phyloP scores from a whole-genome alignment of 108 stramenopile species.

The Seminavis robusta region DNA sequence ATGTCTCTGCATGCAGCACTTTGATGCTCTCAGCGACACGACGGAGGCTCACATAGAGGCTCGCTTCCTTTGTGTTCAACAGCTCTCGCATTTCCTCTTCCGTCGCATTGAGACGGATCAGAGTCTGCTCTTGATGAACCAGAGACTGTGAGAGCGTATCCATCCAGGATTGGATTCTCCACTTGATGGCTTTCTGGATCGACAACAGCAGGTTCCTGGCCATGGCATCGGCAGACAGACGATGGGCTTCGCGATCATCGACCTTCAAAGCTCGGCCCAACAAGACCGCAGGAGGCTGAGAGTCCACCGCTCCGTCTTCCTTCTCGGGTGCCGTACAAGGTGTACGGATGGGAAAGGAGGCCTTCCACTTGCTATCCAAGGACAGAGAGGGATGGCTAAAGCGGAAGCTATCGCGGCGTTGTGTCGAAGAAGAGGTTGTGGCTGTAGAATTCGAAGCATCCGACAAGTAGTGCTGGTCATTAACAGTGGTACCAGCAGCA shows the following conservation, averaged over 20 bases:
- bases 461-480: not conserved
- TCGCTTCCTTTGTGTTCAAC: conserved; percentile 36
- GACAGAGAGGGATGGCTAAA: conserved; percentile 16
- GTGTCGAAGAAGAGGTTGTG: conserved; percentile 27
- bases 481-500: not conserved
- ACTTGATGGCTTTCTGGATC: conserved; percentile 70
- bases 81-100: conserved; percentile 20
- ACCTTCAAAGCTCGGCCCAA: conserved; percentile 58
- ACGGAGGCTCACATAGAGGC: conserved; percentile 20
- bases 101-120: conserved; percentile 19
- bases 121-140: conserved; percentile 44
- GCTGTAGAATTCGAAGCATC: conserved; percentile 8
- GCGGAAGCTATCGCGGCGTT: conserved; percentile 64
- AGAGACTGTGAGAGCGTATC: conserved; percentile 47
- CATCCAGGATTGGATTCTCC: conserved; percentile 75
- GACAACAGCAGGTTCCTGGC: conserved; percentile 70
- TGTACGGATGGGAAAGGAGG: not conserved
- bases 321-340: not conserved
- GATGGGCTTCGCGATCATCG: conserved; percentile 64
- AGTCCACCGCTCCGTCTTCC: not conserved
- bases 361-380: not conserved
- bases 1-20: conserved; percentile 57
- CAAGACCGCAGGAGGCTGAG: conserved; percentile 40
- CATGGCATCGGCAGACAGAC: conserved; percentile 67
- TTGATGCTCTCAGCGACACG: conserved; percentile 34